Base-by-base conservation (phyloP, 1,284 basidiomycete species). In the Boletellus dicymbophilus region DNA sequence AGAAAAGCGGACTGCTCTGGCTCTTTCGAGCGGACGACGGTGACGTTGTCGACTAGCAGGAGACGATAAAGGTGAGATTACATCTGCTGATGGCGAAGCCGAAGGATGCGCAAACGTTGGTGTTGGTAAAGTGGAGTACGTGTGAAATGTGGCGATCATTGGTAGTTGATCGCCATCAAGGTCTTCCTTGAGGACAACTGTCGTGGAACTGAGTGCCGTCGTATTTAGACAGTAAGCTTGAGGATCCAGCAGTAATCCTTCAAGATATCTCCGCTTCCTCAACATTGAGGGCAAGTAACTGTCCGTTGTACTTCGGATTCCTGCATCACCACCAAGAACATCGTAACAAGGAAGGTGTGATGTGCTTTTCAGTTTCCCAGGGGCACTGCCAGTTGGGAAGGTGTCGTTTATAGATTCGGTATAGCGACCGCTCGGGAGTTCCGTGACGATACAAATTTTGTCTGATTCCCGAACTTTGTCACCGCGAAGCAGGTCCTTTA, bases 21-120 rank as follows among this genome's bases (percentile, higher is more conserved):
- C 58, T 26, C 67, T 61, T 52, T 65, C 63, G 10, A 69, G 62
- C 21, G 62, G 67, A 23, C 65, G 67, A 33, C 66, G 64, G 48
- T 62, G 51, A 36, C 56, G 56, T 51, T 56, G 55, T 45, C 44
- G 53, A 36, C 52, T 33, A 37, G 48, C 48, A 18, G 55, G 55
- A 33, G 65, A 63, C 20, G 55, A 57, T 38, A 31, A 49, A 20
- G 51, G 54, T 15, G 57, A 65, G 28, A 53, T 53, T 22, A 64
- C 39, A n/a, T 68, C 65, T 37, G 46, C 34, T 30, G 59, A 66
- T 18, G 60, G 41, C n/a, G 59, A 66, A 34, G 66, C 59, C 18
- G 65, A 68, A 49, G 63, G 67, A 40, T 58, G 58, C 20, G 63
- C 62, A 28, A 68, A 68, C 21, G 49, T 48, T 21, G 65, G 67